Conservation (phyloP, 805 yeast species). For the Yarrowia porcina region DNA sequence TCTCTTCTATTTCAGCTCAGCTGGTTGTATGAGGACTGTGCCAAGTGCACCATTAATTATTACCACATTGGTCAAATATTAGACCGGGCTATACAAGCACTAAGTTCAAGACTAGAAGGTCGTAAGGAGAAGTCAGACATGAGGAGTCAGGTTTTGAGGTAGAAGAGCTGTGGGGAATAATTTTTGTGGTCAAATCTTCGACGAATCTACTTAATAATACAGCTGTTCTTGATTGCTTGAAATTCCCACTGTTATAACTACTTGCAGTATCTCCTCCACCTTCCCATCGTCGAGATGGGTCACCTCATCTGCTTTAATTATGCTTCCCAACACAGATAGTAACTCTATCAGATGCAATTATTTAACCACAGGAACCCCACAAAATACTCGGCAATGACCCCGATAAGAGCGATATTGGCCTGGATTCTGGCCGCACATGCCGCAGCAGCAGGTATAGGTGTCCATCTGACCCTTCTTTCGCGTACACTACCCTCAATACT, state of each 20-base stretch:
- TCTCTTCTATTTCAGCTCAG: too few relatives aligned
- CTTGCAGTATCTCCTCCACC: too few relatives aligned
- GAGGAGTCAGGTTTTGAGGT: too few relatives aligned
- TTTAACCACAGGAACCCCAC: not conserved
- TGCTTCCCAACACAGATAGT: conserved; percentile 17
- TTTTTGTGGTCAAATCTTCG: too few relatives aligned
- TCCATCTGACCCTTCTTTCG: conserved; percentile 13
- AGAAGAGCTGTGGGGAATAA: too few relatives aligned
- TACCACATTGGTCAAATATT: too few relatives aligned
- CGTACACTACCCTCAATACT: conserved; percentile 5
- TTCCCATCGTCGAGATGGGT: not conserved
- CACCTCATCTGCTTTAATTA: conserved; percentile 16
- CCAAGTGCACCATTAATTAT: too few relatives aligned
- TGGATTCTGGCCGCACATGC: not conserved
- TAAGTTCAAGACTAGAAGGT: not conserved
- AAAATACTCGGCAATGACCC: not conserved
- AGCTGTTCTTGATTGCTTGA: too few relatives aligned
- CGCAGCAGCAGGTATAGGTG: conserved; percentile 6
- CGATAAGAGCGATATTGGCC: not conserved
- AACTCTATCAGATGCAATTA: conserved; percentile 7
- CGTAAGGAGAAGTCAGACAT: not conserved
- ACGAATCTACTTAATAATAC: too few relatives aligned
- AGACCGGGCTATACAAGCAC: conserved; percentile 1
- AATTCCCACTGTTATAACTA: too few relatives aligned
- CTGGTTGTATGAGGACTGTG: too few relatives aligned